Evolutionary conservation across 306 rosid genomes (phyloP).

Genomic region (Rosa rugosa): DNA sequence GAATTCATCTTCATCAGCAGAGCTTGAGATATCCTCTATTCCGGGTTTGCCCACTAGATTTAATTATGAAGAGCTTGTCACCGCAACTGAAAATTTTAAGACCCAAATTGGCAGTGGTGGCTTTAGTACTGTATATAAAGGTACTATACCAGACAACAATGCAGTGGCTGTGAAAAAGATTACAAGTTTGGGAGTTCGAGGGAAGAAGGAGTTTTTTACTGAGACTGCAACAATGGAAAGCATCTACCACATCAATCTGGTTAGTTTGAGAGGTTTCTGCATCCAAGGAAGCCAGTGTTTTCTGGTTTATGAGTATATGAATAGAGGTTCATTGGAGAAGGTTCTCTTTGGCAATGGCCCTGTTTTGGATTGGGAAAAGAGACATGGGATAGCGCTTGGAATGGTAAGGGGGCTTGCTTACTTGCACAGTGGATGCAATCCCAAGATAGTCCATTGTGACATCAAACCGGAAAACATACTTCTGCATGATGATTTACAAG

Average conservation of each 20-base stretch:
- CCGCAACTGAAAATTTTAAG: constrained; percentile 25
- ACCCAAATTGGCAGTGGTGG: constrained; percentile 27
- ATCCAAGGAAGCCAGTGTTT: neutral
- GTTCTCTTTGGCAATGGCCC: constrained; percentile 10
- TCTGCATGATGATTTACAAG: constrained; percentile 33
- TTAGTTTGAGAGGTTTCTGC: constrained; percentile 21
- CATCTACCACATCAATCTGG: constrained; percentile 25
- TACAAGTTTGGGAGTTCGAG: constrained; percentile 15
- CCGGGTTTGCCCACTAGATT: constrained; percentile 25
- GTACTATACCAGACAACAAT: constrained; percentile 15
- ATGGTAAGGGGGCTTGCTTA: constrained; percentile 49
- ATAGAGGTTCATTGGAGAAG: constrained; percentile 13
- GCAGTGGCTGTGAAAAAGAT: constrained; percentile 31
- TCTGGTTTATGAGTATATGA: constrained; percentile 21
- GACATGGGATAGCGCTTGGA: constrained; percentile 41
- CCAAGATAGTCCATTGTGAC: constrained; percentile 60
- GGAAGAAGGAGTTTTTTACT: constrained; percentile 22
- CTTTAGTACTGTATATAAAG: constrained; percentile 29
- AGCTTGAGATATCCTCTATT: constrained; percentile 14
- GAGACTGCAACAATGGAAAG: constrained; percentile 15
- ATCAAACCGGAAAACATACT: constrained; percentile 67
- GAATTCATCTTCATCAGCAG: constrained; percentile 9
- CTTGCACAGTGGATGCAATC: constrained; percentile 55
- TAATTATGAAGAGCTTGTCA: constrained; percentile 11
- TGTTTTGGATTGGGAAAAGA: constrained; percentile 20